These are phyloP conservation scores for Colletotrichum eleusines DNA, from an alignment of 2,329 filamentous ascomycete genomes.

Conservation along the genomic window DNA sequence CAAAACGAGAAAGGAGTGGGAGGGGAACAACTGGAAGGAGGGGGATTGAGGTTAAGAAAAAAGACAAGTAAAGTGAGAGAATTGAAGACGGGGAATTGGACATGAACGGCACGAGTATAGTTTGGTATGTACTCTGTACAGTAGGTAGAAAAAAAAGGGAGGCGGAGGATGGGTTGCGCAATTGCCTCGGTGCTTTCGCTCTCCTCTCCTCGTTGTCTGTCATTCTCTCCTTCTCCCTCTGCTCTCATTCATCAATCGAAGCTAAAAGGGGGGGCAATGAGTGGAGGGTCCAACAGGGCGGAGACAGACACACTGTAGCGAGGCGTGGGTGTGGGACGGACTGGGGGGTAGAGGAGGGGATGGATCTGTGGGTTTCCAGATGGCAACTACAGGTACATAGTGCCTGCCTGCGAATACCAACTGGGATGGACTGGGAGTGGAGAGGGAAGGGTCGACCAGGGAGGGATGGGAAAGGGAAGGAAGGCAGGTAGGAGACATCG, in stretches of 20 bases:
- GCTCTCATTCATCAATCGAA: conserved; percentile 15
- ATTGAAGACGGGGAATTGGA: conserved; percentile 20
- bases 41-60: background rate
- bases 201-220: background rate
- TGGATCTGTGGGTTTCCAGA: background rate
- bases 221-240: background rate
- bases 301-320: too few species aligned
- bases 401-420: background rate
- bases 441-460: background rate
- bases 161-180: conserved; percentile 22
- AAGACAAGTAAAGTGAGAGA: background rate
- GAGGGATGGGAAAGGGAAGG: conserved; percentile 5
- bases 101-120: conserved; percentile 23
- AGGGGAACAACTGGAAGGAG: background rate
- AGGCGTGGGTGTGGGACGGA: conserved; percentile 3
- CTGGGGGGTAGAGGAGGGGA: too few species aligned
- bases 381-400: background rate
- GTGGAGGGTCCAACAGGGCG: conserved; percentile 24
- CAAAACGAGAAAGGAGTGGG: background rate
- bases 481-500: background rate
- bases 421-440: conserved; percentile 17
- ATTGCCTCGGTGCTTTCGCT: background rate
- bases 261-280: conserved; percentile 26
- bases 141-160: conserved; percentile 26
- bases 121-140: conserved; percentile 19